phyloP scores from a whole-genome alignment of 1,139 yeast genomes.

The Taphrina populina region DNA sequence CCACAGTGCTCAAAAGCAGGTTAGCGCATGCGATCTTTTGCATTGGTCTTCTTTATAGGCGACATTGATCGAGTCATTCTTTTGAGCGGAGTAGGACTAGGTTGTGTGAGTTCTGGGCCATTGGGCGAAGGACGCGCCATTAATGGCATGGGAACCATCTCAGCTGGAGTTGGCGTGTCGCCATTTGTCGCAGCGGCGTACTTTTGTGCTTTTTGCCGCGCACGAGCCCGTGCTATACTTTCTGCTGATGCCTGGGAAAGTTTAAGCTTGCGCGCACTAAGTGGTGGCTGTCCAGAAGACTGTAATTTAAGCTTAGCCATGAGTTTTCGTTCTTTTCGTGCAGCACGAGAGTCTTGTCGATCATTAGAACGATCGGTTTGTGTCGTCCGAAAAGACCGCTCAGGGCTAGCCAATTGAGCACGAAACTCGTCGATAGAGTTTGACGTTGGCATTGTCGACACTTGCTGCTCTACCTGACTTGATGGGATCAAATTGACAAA shows the following conservation, averaged over 20 bases:
- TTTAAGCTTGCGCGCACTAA: no score
- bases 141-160: neutral
- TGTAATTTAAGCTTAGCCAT: slow-evolving; percentile 1
- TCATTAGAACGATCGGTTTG: neutral
- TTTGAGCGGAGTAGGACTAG: slow-evolving; percentile 13
- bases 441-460: no score
- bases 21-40: no score
- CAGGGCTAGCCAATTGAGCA: slow-evolving; percentile 1
- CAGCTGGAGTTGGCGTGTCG: neutral
- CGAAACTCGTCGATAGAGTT: neutral
- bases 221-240: no score
- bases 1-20: no score
- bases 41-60: slow-evolving; percentile 1
- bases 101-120: slow-evolving; percentile 5
- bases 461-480: no score
- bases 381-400: slow-evolving; percentile 5
- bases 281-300: neutral
- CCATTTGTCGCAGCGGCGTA: no score
- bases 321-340: slow-evolving; percentile 5
- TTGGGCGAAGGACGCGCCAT: slow-evolving; percentile 5
- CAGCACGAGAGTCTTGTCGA: neutral
- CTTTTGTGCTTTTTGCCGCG: no score
- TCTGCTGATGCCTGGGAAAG: no score
- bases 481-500: no score
- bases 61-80: slow-evolving; percentile 3